These are phyloP conservation scores for Colletotrichum sp. DNA, from an alignment of 2,329 filamentous ascomycete genomes.

Conservation along the genomic window DNA sequence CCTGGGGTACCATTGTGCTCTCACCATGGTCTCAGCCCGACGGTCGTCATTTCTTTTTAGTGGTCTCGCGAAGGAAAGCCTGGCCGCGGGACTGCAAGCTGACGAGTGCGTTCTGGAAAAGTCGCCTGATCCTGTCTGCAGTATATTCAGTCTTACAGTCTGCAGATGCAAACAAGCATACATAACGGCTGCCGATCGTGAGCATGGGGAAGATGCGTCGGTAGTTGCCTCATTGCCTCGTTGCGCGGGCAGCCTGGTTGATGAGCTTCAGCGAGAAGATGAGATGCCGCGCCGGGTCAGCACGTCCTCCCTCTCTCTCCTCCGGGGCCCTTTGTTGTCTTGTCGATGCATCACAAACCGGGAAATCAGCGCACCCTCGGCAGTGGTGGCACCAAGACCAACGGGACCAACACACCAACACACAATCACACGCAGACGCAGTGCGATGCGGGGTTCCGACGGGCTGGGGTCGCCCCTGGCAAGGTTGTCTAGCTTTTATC, in stretches of 20 bases:
- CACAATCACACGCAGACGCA: not conserved
- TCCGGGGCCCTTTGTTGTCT: not conserved
- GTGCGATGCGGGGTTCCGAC: slow-evolving; percentile 3
- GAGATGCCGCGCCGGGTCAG: slow-evolving; percentile 17
- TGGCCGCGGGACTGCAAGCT: not conserved
- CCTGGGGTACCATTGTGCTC: not conserved
- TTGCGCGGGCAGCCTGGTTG: not conserved
- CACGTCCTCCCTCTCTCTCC: not conserved
- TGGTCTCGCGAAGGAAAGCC: not conserved
- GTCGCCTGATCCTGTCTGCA: not conserved
- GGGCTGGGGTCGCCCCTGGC: not conserved
- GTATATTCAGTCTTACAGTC: not conserved
- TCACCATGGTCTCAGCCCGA: not conserved
- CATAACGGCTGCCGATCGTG: not conserved
- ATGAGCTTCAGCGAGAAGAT: not conserved
- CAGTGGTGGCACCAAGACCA: not conserved
- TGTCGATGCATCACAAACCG: not conserved
- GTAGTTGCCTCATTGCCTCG: not conserved
- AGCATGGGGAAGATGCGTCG: not conserved
- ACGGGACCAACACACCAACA: not conserved
- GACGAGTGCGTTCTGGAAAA: not conserved
- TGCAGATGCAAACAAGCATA: not conserved
- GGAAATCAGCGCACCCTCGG: not conserved
- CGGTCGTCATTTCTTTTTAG: not conserved
- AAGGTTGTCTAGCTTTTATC: not conserved